Conservation (phyloP, 495 filamentous ascomycete genomes). For the Penicillium manginii region DNA sequence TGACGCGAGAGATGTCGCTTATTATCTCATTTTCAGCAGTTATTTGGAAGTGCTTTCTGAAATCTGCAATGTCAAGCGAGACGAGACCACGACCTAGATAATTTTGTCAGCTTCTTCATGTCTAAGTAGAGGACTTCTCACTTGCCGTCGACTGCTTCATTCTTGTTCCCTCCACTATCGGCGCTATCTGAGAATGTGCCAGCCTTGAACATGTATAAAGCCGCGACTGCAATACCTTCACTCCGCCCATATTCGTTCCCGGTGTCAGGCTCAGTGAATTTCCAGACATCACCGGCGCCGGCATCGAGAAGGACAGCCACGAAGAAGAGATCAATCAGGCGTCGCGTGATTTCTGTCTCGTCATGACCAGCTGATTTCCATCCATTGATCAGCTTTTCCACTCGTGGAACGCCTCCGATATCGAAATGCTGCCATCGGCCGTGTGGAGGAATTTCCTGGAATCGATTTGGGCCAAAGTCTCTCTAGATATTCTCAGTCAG, state of each 20-base stretch:
- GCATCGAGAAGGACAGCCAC: slow-evolving; percentile 91
- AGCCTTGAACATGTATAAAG: slow-evolving; percentile 60
- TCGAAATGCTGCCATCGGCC: slow-evolving; percentile 92
- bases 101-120: not conserved
- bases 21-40: slow-evolving; percentile 53
- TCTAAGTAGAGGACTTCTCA: not conserved
- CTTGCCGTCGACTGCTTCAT: slow-evolving; percentile 34
- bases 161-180: slow-evolving; percentile 6
- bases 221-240: slow-evolving; percentile 63
- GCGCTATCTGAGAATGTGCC: slow-evolving; percentile 45
- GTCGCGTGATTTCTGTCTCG: slow-evolving; percentile 70
- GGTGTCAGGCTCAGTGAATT: slow-evolving; percentile 54
- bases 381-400: slow-evolving; percentile 69
- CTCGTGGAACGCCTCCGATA: slow-evolving; percentile 75
- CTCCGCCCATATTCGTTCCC: slow-evolving; percentile 53
- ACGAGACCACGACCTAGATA: slow-evolving; percentile 7
- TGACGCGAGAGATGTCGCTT: slow-evolving; percentile 52
- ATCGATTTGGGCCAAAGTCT: slow-evolving; percentile 57
- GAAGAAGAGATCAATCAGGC: slow-evolving; percentile 83
- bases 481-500: slow-evolving; percentile 37
- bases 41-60: slow-evolving; percentile 42
- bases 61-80: slow-evolving; percentile 10
- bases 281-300: slow-evolving; percentile 80
- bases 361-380: slow-evolving; percentile 67
- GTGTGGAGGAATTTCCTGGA: slow-evolving; percentile 65